Conservation (phyloP, 306 rosid species). For the Vicia faba region DNA sequence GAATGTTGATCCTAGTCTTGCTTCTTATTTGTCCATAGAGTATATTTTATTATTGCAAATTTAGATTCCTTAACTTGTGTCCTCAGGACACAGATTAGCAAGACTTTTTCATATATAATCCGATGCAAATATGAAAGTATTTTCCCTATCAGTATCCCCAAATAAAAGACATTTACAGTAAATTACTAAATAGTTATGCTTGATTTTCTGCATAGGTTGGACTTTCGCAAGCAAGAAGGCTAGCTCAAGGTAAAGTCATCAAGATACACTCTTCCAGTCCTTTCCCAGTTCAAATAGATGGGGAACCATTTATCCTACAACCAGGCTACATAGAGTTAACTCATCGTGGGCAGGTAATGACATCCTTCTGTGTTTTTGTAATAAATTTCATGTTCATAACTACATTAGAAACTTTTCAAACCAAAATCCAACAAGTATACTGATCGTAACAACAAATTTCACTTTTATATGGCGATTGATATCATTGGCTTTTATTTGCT, state of each 20-base stretch:
- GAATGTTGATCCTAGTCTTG: slow-evolving; percentile 1
- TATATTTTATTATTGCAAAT: background rate
- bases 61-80: no score
- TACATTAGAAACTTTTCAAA: background rate
- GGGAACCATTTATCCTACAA: slow-evolving; percentile 72
- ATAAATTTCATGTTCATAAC: slow-evolving; percentile 15
- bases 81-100: no score
- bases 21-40: background rate
- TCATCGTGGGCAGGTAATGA: slow-evolving; percentile 58
- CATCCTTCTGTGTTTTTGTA: slow-evolving; percentile 19
- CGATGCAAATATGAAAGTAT: no score
- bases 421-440: slow-evolving; percentile 8
- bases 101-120: no score
- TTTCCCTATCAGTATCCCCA: no score
- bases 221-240: slow-evolving; percentile 83
- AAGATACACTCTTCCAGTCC: slow-evolving; percentile 70
- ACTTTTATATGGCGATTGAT: slow-evolving; percentile 21
- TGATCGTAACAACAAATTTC: slow-evolving; percentile 23
- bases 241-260: slow-evolving; percentile 74
- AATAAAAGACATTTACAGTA: background rate
- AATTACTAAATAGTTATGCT: slow-evolving; percentile 19
- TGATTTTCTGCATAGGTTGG: slow-evolving; percentile 57
- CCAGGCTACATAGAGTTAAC: slow-evolving; percentile 62
- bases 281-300: slow-evolving; percentile 85
- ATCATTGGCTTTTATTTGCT: slow-evolving; percentile 20